These are phyloP conservation scores for Ophiosphaerella herpotricha DNA, from an alignment of 2,329 filamentous ascomycete genomes.

Conservation along the genomic window DNA sequence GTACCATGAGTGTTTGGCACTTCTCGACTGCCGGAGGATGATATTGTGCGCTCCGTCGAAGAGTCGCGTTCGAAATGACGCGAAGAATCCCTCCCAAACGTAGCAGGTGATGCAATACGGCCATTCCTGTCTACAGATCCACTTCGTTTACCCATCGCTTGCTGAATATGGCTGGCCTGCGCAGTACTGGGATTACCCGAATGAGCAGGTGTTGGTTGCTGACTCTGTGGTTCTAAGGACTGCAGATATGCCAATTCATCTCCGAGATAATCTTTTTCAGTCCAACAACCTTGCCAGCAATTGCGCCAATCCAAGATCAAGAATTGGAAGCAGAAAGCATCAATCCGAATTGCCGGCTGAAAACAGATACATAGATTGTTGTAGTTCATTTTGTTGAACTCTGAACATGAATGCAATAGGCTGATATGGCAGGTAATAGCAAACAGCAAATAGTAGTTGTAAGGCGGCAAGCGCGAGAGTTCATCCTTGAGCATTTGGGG, in stretches of 20 bases:
- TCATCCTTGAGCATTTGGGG: slow-evolving; percentile 88
- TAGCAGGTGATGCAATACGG: slow-evolving; percentile 37
- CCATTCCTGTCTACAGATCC: slow-evolving; percentile 40
- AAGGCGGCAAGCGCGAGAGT: slow-evolving; percentile 89
- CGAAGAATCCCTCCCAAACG: slow-evolving; percentile 24
- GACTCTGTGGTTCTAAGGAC: slow-evolving; percentile 19
- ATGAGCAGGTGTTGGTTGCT: slow-evolving; percentile 25
- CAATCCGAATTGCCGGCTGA: slow-evolving; percentile 95
- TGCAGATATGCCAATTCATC: slow-evolving; percentile 41
- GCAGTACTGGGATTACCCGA: slow-evolving; percentile 33
- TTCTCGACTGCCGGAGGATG: slow-evolving; percentile 38
- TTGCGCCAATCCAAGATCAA: slow-evolving; percentile 93
- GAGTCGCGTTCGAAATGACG: slow-evolving; percentile 28
- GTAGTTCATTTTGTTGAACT: slow-evolving; percentile 98
- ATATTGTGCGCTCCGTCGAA: slow-evolving; percentile 35
- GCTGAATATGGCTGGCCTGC: slow-evolving; percentile 28
- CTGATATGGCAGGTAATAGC: slow-evolving; percentile 96
- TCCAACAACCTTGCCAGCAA: slow-evolving; percentile 96
- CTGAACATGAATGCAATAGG: slow-evolving; percentile 84
- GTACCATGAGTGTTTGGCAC: slow-evolving; percentile 24
- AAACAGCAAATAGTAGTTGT: slow-evolving; percentile 97
- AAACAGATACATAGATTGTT: slow-evolving; percentile 96
- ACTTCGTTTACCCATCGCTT: slow-evolving; percentile 33
- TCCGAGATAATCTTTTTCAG: slow-evolving; percentile 70
- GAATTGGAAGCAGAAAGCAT: slow-evolving; percentile 93